Evolutionary conservation across 768 basidiomycete species (phyloP).

Genomic region (Macrolepiota albuminosa): DNA sequence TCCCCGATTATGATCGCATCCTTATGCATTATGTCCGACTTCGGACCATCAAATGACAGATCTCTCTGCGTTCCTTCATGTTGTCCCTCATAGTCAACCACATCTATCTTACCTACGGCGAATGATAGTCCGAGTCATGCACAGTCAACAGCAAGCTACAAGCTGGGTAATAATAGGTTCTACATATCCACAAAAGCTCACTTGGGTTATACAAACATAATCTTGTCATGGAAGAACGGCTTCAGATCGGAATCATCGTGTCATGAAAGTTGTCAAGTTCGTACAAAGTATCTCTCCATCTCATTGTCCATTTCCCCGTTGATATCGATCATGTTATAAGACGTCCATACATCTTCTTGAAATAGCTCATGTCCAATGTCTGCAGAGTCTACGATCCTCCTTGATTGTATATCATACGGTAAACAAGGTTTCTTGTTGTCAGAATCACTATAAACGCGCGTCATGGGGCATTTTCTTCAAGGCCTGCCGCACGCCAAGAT

Average conservation of each 20-base stretch:
- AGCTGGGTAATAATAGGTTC: background rate
- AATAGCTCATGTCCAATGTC: background rate
- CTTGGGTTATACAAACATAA: too few species aligned
- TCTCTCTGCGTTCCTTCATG: too few species aligned
- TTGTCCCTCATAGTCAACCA: too few species aligned
- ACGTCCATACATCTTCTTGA: background rate
- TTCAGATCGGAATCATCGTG: background rate
- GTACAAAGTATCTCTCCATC: background rate
- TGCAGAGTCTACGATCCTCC: background rate
- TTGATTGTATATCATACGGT: background rate
- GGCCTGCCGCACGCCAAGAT: slow-evolving; percentile 70
- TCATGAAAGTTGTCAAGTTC: background rate
- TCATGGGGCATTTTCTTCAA: slow-evolving; percentile 59
- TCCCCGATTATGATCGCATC: too few species aligned
- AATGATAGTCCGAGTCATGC: background rate
- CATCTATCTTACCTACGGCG: background rate
- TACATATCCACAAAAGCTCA: background rate
- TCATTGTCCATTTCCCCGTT: background rate
- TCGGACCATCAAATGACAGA: too few species aligned
- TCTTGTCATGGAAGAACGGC: background rate
- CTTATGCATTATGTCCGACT: too few species aligned
- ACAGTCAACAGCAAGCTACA: background rate
- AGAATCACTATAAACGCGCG: slow-evolving; percentile 23
- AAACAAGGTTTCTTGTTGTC: background rate
- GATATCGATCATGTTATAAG: background rate